phyloP scores from a whole-genome alignment of 768 basidiomycete species.

The Tulasnella sp. region DNA sequence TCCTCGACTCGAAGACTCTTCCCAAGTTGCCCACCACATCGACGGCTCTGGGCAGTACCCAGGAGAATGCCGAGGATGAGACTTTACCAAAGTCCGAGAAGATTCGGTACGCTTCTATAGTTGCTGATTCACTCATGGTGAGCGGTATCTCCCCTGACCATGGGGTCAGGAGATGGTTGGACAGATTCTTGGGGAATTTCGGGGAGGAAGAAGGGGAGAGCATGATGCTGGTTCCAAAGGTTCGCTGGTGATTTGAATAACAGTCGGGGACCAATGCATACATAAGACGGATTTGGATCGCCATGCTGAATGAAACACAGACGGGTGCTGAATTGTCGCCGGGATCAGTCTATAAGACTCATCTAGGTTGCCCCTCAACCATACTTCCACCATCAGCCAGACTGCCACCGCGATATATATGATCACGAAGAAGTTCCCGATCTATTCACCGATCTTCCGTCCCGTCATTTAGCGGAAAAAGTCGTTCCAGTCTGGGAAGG shows the following conservation, averaged over 20 bases:
- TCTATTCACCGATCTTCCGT: no score
- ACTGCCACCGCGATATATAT: no score
- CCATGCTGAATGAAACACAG: background rate
- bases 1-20: background rate
- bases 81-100: background rate
- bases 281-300: background rate
- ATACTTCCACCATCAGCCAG: no score
- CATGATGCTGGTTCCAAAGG: constrained; percentile 1
- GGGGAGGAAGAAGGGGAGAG: constrained; percentile 18
- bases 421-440: no score
- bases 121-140: constrained; percentile 32
- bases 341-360: no score
- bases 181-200: constrained; percentile 26
- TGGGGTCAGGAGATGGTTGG: constrained; percentile 28
- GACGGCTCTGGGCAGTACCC: background rate
- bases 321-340: background rate
- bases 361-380: no score
- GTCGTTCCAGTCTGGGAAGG: no score
- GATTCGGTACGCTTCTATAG: background rate
- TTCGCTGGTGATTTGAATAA: background rate
- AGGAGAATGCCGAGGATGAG: background rate
- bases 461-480: no score
- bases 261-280: background rate
- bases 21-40: background rate
- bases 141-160: constrained; percentile 33